A percentile compares a stretch with the other conserved stretches of the same genome.
Conservation (phyloP, 192 early-diverging fungal genomes). For the Linnemannia hyalina region DNA sequence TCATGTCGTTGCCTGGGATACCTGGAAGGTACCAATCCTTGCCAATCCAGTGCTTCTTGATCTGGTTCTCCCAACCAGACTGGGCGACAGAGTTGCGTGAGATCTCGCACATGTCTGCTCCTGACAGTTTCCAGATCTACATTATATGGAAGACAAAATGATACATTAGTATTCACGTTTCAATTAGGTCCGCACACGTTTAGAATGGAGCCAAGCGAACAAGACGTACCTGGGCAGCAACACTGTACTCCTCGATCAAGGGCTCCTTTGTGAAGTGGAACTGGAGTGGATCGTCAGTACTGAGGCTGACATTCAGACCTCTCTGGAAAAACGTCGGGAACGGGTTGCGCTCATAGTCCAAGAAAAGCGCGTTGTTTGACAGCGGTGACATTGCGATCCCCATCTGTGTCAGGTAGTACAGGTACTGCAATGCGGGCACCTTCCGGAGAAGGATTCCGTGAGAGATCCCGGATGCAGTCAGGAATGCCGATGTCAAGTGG, state of each 20-base stretch:
- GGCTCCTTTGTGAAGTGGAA: constrained; percentile 98
- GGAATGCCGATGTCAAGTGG: constrained; percentile 90
- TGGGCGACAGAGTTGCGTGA: constrained; percentile 91
- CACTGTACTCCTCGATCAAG: constrained; percentile 96
- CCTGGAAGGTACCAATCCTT: constrained; percentile 80
- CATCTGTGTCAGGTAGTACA: constrained; percentile 96
- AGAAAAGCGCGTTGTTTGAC: constrained; percentile 96
- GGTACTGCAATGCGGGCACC: constrained; percentile 94
- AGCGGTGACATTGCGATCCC: constrained; percentile 97
- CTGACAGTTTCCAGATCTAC: constrained; percentile 94
- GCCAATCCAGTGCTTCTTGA: constrained; percentile 95
- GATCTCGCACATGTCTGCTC: constrained; percentile 95
- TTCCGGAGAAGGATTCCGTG: constrained; percentile 96
- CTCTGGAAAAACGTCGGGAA: constrained; percentile 93
- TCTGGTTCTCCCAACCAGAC: constrained; percentile 88
- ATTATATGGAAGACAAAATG: neutral
- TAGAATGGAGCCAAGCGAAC: neutral
- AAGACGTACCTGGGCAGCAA: constrained; percentile 82
- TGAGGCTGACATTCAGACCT: constrained; percentile 93
- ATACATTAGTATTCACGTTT: neutral
- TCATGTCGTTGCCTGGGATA: constrained; percentile 84
- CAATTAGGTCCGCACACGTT: neutral
- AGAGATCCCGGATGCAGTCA: constrained; percentile 88
- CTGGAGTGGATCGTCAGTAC: constrained; percentile 95
- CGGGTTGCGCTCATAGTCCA: constrained; percentile 94